Conservation (phyloP, 495 filamentous ascomycete species). For the Clavariopsis aquatica region DNA sequence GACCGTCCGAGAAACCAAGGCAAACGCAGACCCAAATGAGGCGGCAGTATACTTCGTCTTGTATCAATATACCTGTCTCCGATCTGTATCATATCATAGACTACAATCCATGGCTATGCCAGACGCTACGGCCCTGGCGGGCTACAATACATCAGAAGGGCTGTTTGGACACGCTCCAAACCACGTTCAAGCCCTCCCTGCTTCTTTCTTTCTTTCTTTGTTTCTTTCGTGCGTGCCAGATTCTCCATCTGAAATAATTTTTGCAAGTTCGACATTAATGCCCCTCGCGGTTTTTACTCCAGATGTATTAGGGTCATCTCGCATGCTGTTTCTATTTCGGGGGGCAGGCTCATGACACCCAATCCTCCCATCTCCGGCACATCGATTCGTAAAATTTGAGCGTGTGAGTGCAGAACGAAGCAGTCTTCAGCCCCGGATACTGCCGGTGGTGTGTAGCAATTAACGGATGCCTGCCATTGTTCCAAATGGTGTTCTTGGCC, state of each 20-base stretch:
- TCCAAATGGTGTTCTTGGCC: neutral
- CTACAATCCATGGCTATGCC: neutral
- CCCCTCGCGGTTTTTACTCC: neutral
- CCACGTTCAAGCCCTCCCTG: neutral
- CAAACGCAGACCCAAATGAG: constrained; percentile 43
- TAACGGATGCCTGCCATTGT: neutral
- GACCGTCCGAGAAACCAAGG: constrained; percentile 49
- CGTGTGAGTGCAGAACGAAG: neutral
- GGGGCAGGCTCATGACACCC: neutral
- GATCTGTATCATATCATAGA: constrained; percentile 19
- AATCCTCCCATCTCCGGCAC: neutral
- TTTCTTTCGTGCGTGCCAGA: too few relatives aligned
- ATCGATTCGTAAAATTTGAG: neutral
- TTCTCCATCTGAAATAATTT: neutral
- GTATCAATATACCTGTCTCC: constrained; percentile 1
- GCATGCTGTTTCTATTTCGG: neutral
- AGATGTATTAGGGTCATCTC: neutral
- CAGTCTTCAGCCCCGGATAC: neutral
- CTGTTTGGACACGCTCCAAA: neutral
- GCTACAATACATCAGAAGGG: neutral
- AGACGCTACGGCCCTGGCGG: neutral
- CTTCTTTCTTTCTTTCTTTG: neutral
- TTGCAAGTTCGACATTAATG: too few relatives aligned
- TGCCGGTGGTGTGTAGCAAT: neutral
- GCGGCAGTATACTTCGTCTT: neutral